These are phyloP conservation scores for Neonectria faginata DNA, from an alignment of 2,329 filamentous ascomycete species.

Conservation along the genomic window DNA sequence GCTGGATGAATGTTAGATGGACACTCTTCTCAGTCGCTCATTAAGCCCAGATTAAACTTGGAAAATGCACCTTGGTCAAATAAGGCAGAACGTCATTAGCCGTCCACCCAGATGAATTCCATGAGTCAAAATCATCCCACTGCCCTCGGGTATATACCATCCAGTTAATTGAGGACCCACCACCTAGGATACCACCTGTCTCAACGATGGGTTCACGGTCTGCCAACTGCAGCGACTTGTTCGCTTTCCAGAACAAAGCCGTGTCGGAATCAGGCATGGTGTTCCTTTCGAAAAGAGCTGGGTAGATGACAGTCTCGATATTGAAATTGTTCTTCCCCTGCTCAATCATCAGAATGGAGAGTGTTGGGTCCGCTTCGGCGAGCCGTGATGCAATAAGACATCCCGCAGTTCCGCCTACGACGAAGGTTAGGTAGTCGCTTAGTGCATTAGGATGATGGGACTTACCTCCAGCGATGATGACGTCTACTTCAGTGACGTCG, in stretches of 20 bases:
- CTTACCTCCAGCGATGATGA: conserved; percentile 13
- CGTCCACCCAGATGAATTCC: conserved; percentile 51
- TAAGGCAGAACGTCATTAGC: conserved; percentile 48
- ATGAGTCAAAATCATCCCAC: conserved; percentile 49
- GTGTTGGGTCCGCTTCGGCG: conserved; percentile 43
- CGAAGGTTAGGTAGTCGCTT: background rate
- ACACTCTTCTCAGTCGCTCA: too few species aligned
- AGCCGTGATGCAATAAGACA: conserved; percentile 48
- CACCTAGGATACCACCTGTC: conserved; percentile 46
- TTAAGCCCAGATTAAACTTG: rapidly evolving
- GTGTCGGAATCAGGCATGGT: too few species aligned
- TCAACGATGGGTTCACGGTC: conserved; percentile 43
- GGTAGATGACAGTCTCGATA: conserved; percentile 43
- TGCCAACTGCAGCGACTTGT: conserved; percentile 27
- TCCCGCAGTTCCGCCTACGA: conserved; percentile 48
- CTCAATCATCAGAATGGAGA: conserved; percentile 49
- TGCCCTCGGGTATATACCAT: conserved; percentile 51
- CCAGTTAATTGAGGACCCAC: conserved; percentile 50
- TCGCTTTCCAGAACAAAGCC: too few species aligned
- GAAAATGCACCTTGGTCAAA: conserved; percentile 45
- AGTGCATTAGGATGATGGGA: background rate
- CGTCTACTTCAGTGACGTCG: background rate
- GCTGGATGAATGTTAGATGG: conserved; percentile 39
- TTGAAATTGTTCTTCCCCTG: conserved; percentile 46
- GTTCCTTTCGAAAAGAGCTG: conserved; percentile 19